Conservation (phyloP, 352 stramenopile species). For the Phytopythium sindhum region DNA sequence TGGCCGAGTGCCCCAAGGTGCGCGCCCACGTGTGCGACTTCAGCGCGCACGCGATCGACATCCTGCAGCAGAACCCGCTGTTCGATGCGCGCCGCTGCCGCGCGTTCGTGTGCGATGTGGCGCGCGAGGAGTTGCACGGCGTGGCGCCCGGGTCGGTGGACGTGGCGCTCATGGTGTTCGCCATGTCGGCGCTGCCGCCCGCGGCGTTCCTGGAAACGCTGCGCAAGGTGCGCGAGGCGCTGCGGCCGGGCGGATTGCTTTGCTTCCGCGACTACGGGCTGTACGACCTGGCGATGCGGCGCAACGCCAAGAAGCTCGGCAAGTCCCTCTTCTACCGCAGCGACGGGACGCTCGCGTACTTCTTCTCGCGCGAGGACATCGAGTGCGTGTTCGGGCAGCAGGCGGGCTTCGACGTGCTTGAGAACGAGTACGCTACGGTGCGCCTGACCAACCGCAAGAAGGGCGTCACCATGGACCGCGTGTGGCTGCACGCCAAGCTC, state of each 20-base stretch:
- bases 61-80: constrained; percentile 47
- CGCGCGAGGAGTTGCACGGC: constrained; percentile 37
- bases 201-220: constrained; percentile 45
- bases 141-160: constrained; percentile 55
- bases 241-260: constrained; percentile 64
- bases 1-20: constrained; percentile 59
- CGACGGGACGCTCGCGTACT: constrained; percentile 74
- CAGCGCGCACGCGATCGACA: constrained; percentile 72
- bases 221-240: constrained; percentile 45
- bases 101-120: constrained; percentile 75
- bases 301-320: constrained; percentile 63
- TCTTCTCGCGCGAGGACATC: constrained; percentile 68
- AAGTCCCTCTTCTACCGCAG: constrained; percentile 67
- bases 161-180: constrained; percentile 82
- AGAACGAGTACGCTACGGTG: constrained; percentile 80
- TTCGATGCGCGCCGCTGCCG: constrained; percentile 51
- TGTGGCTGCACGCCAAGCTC: constrained; percentile 79
- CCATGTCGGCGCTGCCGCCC: constrained; percentile 72
- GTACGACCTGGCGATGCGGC: constrained; percentile 85
- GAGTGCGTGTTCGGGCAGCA: constrained; percentile 37
- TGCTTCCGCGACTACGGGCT: constrained; percentile 88
- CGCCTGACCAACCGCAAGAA: constrained; percentile 73
- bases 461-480: constrained; percentile 65
- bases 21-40: constrained; percentile 80
- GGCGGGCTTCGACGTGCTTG: constrained; percentile 39